phyloP scores from a whole-genome alignment of 2,329 filamentous ascomycete species.

The Aspergillus udagawae region DNA sequence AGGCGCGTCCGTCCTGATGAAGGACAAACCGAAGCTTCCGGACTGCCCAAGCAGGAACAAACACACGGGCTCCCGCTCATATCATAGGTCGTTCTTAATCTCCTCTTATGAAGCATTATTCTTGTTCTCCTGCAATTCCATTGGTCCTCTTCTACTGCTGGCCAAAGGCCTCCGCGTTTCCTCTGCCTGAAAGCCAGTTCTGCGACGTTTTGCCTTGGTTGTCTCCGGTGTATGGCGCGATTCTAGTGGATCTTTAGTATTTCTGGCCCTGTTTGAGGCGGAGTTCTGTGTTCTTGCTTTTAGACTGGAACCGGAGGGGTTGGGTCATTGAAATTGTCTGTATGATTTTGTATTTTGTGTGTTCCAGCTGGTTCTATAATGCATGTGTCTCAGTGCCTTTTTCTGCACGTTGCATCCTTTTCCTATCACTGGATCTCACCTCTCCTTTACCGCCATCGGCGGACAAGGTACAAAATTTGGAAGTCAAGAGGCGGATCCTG shows the following conservation, averaged over 20 bases:
- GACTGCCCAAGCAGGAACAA: conserved; percentile 25
- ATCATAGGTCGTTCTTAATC: conserved; percentile 9
- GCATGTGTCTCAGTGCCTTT: neutral
- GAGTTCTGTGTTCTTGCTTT: neutral
- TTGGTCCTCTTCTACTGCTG: neutral
- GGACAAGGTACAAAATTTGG: neutral
- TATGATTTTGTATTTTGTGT: neutral
- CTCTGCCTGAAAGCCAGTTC: neutral
- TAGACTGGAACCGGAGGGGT: neutral
- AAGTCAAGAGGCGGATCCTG: neutral
- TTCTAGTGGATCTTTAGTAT: neutral
- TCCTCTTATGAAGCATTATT: neutral
- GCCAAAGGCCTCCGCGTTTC: neutral
- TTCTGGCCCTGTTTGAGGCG: neutral
- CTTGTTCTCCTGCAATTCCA: conserved; percentile 1
- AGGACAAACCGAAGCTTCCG: conserved; percentile 20
- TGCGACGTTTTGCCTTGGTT: neutral
- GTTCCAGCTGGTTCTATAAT: neutral
- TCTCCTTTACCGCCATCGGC: neutral
- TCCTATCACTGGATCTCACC: neutral
- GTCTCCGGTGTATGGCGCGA: neutral
- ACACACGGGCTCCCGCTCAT: conserved; percentile 26
- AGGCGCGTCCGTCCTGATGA: conserved; percentile 32
- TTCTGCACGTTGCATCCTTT: neutral
- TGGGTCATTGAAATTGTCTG: neutral